Evolutionary conservation across 768 basidiomycete species (phyloP).

Genomic region (Amanita brunnescens): DNA sequence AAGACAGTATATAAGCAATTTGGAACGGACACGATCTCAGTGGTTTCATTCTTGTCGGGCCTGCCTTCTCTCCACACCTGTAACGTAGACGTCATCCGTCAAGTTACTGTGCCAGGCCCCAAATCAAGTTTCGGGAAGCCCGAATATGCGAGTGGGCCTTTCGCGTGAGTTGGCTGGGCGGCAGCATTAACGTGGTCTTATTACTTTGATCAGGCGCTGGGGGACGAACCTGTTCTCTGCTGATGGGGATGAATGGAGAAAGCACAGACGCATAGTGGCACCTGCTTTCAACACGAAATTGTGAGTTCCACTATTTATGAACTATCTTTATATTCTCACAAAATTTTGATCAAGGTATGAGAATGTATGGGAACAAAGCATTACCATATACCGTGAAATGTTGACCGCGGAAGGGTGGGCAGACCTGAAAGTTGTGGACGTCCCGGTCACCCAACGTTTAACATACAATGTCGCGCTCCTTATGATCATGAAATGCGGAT

Average conservation of each 20-base stretch:
- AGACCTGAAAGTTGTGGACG: conserved; percentile 12
- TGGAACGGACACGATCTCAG: conserved; percentile 30
- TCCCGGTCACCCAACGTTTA: conserved; percentile 13
- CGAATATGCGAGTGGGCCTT: conserved; percentile 18
- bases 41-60: conserved; percentile 31
- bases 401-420: conserved; percentile 27
- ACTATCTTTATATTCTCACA: background rate
- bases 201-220: conserved; percentile 15
- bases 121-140: conserved; percentile 35
- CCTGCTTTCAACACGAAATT: conserved; percentile 35
- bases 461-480: conserved; percentile 21
- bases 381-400: conserved; percentile 31
- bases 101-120: conserved; percentile 31
- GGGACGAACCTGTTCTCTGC: conserved; percentile 38
- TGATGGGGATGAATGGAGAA: conserved; percentile 36
- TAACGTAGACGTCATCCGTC: conserved; percentile 38
- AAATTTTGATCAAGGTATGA: conserved; percentile 23
- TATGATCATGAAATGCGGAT: conserved; percentile 36
- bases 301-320: conserved; percentile 16
- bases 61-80: conserved; percentile 29
- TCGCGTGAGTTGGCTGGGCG: conserved; percentile 21
- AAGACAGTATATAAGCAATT: conserved; percentile 28
- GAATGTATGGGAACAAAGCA: conserved; percentile 31
- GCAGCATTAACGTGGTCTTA: background rate
- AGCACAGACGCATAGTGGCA: conserved; percentile 35